Conservation (phyloP, 768 basidiomycete genomes). For the Cyclocybe cylindracea region DNA sequence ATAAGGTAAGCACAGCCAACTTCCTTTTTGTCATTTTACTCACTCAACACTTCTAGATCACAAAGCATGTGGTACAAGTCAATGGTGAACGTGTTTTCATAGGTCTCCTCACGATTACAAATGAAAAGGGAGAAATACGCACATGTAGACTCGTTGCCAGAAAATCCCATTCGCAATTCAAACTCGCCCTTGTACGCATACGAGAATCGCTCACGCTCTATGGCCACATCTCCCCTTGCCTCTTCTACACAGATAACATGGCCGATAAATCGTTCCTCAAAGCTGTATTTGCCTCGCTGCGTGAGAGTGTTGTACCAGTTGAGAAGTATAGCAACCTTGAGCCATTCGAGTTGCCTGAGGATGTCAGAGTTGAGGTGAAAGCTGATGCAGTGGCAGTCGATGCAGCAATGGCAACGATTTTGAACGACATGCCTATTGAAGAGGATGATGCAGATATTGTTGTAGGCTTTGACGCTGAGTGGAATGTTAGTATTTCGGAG, state of each 20-base stretch:
- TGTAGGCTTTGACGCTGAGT: constrained; percentile 19
- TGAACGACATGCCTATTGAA: constrained; percentile 18
- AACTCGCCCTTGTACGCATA: constrained; percentile 21
- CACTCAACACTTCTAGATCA: no score
- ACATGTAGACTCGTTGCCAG: constrained; percentile 21
- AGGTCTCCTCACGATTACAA: constrained; percentile 25
- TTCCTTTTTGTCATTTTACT: no score
- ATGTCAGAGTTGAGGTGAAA: constrained; percentile 11
- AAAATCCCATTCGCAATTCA: constrained; percentile 32
- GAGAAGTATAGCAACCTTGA: constrained; percentile 25
- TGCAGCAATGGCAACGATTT: constrained; percentile 16
- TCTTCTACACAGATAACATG: constrained; percentile 32
- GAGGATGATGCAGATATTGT: constrained; percentile 5
- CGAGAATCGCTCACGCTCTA: constrained; percentile 24
- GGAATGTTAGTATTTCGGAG: constrained; percentile 13
- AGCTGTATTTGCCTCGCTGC: constrained; percentile 17
- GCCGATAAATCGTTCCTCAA: constrained; percentile 24
- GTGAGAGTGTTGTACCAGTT: constrained; percentile 9
- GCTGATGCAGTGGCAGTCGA: constrained; percentile 13
- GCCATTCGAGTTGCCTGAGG: constrained; percentile 11
- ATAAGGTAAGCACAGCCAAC: no score
- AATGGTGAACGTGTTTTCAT: constrained; percentile 24
- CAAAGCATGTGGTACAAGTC: constrained; percentile 23
- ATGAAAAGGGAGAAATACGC: constrained; percentile 24
- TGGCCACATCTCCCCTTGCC: constrained; percentile 22